Percentiles rank a stretch among this genome's conserved stretches.
Evolutionary conservation across 2,329 filamentous ascomycete genomes (phyloP).

Genomic region (Coniochaeta sp.): DNA sequence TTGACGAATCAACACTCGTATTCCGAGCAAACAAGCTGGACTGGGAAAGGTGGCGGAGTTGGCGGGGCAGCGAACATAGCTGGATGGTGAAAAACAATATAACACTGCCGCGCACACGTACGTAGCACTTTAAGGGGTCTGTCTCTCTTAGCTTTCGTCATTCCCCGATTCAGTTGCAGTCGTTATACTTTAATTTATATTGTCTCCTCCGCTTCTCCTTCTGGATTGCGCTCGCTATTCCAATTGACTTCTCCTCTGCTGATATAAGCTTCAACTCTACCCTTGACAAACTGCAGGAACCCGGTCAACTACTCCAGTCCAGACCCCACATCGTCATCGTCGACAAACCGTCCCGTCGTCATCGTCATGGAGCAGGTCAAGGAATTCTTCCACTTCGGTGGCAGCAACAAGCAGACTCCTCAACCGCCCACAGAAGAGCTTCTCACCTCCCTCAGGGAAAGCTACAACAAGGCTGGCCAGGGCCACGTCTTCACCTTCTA

Average conservation of each 20-base stretch:
- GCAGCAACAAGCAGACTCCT: conserved; percentile 29
- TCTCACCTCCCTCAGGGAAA: conserved; percentile 59
- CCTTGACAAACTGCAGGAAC: not conserved
- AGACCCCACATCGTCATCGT: no score
- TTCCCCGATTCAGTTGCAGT: not conserved
- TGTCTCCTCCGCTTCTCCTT: conserved; percentile 1
- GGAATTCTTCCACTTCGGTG: conserved; percentile 31
- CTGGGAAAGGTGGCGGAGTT: conserved; percentile 7
- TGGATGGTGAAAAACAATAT: conserved; percentile 1
- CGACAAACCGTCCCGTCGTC: not conserved
- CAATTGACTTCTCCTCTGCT: not conserved
- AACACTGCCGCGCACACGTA: not conserved
- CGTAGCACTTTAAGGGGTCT: not conserved
- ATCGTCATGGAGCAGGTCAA: conserved; percentile 36
- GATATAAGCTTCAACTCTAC: not conserved
- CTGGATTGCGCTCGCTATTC: not conserved
- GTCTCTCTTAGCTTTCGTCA: not conserved
- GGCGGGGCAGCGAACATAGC: conserved; percentile 7
- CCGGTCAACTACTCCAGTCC: no score
- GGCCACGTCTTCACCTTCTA: conserved; percentile 84
- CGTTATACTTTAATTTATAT: not conserved
- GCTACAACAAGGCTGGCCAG: conserved; percentile 69
- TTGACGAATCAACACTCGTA: not conserved
- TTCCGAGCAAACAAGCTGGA: conserved; percentile 2
- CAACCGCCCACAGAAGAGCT: conserved; percentile 57